Conservation (phyloP, 2,329 filamentous ascomycete genomes). For the Nothomitra cinnamomea region DNA sequence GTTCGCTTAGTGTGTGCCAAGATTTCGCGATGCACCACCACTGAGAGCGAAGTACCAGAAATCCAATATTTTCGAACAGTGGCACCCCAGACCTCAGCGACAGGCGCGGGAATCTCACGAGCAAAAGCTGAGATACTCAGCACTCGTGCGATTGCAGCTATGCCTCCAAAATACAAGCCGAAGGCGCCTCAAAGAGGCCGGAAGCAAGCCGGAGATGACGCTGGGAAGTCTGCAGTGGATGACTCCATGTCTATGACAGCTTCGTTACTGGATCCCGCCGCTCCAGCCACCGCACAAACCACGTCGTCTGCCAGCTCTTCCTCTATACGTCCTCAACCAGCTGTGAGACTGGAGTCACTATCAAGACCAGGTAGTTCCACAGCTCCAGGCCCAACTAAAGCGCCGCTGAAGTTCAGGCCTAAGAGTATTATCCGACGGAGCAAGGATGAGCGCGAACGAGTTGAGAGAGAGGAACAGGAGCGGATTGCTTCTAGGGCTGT, state of each 20-base stretch:
- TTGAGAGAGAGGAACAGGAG: conserved; percentile 22
- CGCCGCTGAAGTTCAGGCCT: conserved; percentile 25
- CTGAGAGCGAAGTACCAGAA: too few species aligned
- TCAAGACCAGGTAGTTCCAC: conserved; percentile 23
- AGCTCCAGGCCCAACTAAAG: conserved; percentile 16
- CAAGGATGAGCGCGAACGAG: conserved; percentile 28
- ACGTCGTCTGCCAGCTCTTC: conserved; percentile 7
- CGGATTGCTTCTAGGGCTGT: conserved; percentile 9
- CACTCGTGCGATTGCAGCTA: not conserved
- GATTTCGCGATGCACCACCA: too few species aligned
- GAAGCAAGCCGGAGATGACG: not conserved
- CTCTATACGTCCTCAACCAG: conserved; percentile 18
- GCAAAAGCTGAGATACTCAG: too few species aligned
- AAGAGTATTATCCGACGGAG: conserved; percentile 24
- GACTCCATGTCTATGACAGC: not conserved
- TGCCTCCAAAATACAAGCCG: not conserved
- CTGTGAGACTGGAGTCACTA: conserved; percentile 26
- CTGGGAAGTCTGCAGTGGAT: not conserved
- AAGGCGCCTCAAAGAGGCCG: not conserved
- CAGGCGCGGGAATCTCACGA: not conserved
- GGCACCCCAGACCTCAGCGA: not conserved
- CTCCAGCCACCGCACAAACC: not conserved
- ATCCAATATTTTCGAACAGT: too few species aligned
- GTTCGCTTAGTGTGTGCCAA: not conserved
- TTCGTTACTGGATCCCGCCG: not conserved